Base-by-base conservation (phyloP, 78 protist genomes). In the Dictyostelium intermedium region DNA sequence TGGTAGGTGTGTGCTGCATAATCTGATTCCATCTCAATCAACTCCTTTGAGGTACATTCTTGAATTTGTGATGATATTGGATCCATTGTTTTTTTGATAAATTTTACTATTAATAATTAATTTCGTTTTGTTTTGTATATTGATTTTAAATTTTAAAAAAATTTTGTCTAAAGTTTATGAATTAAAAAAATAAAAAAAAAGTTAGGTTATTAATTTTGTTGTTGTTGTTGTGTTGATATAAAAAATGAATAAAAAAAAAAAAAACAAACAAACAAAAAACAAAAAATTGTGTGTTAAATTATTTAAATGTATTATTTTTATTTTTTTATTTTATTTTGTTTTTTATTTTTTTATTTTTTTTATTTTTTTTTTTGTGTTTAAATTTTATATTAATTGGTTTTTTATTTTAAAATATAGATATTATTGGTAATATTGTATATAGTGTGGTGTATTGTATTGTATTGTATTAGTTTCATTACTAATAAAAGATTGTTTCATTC, bases 1-100 rank as follows among this genome's bases (percentile, higher is more conserved):
- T 91, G 97, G 96, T 99, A 99, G 95, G 95, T 98, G 63, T 96
- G 91, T 8, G 83, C 83, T 35, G 91, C 87, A 45, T 30, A 83
- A 2, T 53, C 79, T 18, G 66, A 25, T 27, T 87, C 93, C 93
- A 87, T 79, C 47, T 78, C 43, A 20, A 87, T 87, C 39, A 87
- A 43, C 80, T 87, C 86, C 30, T 79, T 82, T 30, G 86, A 79
- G 77, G 37, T 41, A n/a, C 66, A 82, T 61, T 80, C 60, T 50
- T 35, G 43, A 78, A 74, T 74, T 74, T 18, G 25, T 74, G 41
- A 30, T 74, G 81, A 37, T 74, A 37, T 74, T 74, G 41, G 81
- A 37, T 74, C 81, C 81, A 66, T 66, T 66, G 35, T 25, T 66
- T 13, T 66, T 11, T 66, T 27, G 32, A 25, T 66, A 66, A 27